Percentiles rank a stretch among this genome's conserved stretches.
Evolutionary conservation across 768 basidiomycete genomes (phyloP).

Genomic region (Dacryopinax spathularia): DNA sequence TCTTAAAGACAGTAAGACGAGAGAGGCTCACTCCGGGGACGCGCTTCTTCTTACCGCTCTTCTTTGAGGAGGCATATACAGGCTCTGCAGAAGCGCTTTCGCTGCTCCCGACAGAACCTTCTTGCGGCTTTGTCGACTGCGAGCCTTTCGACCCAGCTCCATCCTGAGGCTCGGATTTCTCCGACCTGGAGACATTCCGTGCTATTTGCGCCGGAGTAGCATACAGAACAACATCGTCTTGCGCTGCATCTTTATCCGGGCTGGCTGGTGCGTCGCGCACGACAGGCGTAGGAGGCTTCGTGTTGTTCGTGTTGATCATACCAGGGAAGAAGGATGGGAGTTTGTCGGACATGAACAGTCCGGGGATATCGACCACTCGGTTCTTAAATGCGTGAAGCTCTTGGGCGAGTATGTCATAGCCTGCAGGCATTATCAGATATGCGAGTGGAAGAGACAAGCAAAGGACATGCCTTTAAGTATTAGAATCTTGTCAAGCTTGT

Average conservation of each 20-base stretch:
- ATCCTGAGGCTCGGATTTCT: not conserved
- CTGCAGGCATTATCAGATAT: too few species aligned
- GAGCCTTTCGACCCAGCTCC: not conserved
- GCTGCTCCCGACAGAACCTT: not conserved
- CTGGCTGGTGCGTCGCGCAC: not conserved
- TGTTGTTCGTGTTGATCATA: not conserved
- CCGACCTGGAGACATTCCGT: not conserved
- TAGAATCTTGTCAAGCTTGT: conserved; percentile 5
- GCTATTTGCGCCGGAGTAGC: not conserved
- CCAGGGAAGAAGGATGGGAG: not conserved
- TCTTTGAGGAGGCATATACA: not conserved
- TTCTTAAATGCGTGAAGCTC: not conserved
- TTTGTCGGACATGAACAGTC: not conserved
- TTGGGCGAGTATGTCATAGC: not conserved
- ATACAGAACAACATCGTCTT: not conserved
- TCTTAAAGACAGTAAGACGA: not conserved
- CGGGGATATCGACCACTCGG: not conserved
- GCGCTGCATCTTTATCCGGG: not conserved
- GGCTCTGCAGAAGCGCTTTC: not conserved
- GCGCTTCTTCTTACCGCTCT: not conserved
- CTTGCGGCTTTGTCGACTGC: not conserved
- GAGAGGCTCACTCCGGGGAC: not conserved
- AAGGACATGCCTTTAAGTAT: conserved; percentile 4
- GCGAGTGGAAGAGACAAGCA: too few species aligned
- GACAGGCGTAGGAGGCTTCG: not conserved